These are phyloP conservation scores for Chlamydomonas sphaeroides DNA, from an alignment of 139 green algal genomes.

Conservation along the genomic window DNA sequence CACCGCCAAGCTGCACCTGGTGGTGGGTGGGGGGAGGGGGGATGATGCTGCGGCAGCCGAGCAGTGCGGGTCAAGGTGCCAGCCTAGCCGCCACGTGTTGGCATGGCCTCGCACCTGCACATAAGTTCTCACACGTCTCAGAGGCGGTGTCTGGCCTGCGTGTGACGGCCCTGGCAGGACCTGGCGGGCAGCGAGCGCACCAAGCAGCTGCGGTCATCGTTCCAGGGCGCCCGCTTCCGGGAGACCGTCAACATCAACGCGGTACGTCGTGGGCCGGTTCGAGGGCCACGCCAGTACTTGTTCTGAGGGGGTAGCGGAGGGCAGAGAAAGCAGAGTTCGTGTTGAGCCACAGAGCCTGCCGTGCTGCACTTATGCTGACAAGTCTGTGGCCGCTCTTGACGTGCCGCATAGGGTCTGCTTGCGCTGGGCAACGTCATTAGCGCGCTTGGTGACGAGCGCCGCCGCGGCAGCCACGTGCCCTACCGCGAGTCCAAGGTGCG, in stretches of 20 bases:
- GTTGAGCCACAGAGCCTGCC: too few relatives aligned
- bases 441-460: slow-evolving; percentile 60
- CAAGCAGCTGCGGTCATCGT: slow-evolving; percentile 41
- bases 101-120: too few relatives aligned
- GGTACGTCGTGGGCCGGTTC: slow-evolving; percentile 31
- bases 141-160: too few relatives aligned
- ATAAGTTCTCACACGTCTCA: too few relatives aligned
- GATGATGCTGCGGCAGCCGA: too few relatives aligned
- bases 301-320: too few relatives aligned
- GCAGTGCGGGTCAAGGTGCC: too few relatives aligned
- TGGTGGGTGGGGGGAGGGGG: slow-evolving; percentile 25
- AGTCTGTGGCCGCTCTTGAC: too few relatives aligned
- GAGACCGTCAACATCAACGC: slow-evolving; percentile 79
- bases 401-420: slow-evolving; percentile 66
- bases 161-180: slow-evolving; percentile 25
- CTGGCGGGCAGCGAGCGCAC: slow-evolving; percentile 61
- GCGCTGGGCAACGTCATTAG: slow-evolving; percentile 73
- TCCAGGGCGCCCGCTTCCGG: slow-evolving; percentile 49
- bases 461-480: slow-evolving; percentile 58
- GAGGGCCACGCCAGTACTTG: too few relatives aligned
- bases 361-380: too few relatives aligned
- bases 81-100: too few relatives aligned
- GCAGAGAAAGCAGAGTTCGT: too few relatives aligned
- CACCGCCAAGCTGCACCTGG: slow-evolving; percentile 60
- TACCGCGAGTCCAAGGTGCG: slow-evolving; percentile 74